Evolutionary conservation across 208 protist genomes (phyloP).

Genomic region (Naegleria fowleri): DNA sequence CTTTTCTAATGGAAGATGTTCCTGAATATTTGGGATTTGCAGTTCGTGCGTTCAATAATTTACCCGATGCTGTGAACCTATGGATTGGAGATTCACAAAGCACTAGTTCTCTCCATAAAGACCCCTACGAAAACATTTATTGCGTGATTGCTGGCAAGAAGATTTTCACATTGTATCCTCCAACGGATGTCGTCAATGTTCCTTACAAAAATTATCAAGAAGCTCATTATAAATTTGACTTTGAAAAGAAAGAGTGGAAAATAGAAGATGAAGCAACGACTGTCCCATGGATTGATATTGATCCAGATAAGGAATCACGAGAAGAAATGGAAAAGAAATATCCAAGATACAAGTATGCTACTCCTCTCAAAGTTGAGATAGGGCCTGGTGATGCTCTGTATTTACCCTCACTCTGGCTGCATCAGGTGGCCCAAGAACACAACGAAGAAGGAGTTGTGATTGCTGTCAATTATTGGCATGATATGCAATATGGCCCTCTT

Average conservation of each 20-base stretch:
- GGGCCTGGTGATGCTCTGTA: conserved; percentile 75
- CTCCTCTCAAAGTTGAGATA: conserved; percentile 65
- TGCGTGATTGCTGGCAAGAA: conserved; percentile 73
- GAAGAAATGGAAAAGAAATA: conserved; percentile 42
- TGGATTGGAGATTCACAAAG: conserved; percentile 72
- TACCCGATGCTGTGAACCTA: conserved; percentile 72
- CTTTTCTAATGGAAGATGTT: background rate
- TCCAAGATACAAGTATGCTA: conserved; percentile 43
- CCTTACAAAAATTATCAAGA: conserved; percentile 63
- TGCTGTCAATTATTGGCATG: conserved; percentile 84
- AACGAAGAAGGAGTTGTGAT: conserved; percentile 60
- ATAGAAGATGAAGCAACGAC: conserved; percentile 36
- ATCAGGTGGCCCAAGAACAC: conserved; percentile 72
- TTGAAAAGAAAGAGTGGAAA: conserved; percentile 32
- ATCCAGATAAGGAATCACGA: conserved; percentile 53
- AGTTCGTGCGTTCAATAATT: conserved; percentile 43
- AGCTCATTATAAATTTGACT: conserved; percentile 40
- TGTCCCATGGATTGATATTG: conserved; percentile 75
- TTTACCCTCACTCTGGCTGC: conserved; percentile 76
- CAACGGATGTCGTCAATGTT: conserved; percentile 45
- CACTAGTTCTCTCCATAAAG: conserved; percentile 76
- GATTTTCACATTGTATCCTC: conserved; percentile 27
- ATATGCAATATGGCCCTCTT: conserved; percentile 44
- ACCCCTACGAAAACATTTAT: conserved; percentile 84
- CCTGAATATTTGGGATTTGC: background rate